Conservation (phyloP, 78 protist genomes). For the Planoprotostelium fungivorum region DNA sequence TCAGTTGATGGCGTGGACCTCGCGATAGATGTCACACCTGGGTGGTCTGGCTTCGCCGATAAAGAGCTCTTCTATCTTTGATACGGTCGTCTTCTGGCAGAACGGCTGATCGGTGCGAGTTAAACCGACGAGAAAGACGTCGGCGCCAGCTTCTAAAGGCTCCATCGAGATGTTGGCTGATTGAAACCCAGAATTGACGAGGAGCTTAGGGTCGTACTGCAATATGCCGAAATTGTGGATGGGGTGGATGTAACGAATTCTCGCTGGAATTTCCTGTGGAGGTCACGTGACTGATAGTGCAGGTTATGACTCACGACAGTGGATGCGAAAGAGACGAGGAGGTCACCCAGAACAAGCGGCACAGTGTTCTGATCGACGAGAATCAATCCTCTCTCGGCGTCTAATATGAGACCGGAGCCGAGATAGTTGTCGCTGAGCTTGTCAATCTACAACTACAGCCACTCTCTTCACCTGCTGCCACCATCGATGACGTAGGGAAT, state of each 20-base stretch:
- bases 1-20: background rate
- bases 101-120: background rate
- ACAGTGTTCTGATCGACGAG: conserved; percentile 41
- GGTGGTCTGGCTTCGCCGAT: conserved; percentile 22
- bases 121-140: background rate
- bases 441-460: background rate
- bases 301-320: conserved; percentile 12
- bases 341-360: background rate
- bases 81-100: conserved; percentile 4
- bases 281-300: background rate
- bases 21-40: background rate
- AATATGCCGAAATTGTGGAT: conserved; percentile 35
- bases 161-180: background rate
- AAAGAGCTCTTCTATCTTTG: conserved; percentile 6
- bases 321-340: conserved; percentile 15
- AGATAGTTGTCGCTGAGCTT: background rate
- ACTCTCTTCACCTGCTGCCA: background rate
- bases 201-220: conserved; percentile 25
- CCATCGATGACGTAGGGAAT: conserved; percentile 31
- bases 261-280: background rate
- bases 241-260: conserved; percentile 26
- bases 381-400: conserved; percentile 23
- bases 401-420: conserved; percentile 23
- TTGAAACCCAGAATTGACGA: conserved; percentile 4
- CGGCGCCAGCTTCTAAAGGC: background rate